phyloP scores from a whole-genome alignment of 2,329 filamentous ascomycete species.

The Penicillium rolfsii region DNA sequence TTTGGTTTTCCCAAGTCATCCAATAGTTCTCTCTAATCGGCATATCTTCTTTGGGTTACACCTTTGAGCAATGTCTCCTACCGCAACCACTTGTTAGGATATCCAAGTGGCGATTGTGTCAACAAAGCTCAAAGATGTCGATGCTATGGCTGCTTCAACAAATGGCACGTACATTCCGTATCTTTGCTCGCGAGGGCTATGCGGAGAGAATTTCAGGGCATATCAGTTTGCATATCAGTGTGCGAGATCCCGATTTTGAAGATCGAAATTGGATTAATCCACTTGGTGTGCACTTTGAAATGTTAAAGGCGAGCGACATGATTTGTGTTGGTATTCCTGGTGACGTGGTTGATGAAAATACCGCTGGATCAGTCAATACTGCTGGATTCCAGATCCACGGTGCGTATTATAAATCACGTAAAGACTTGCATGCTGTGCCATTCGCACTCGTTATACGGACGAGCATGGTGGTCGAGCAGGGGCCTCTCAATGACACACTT shows the following conservation, averaged over 20 bases:
- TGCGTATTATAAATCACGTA: conserved; percentile 59
- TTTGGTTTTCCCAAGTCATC: neutral
- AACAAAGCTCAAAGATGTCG: neutral
- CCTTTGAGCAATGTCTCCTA: neutral
- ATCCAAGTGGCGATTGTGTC: neutral
- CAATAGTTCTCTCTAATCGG: neutral
- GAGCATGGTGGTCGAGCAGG: conserved; percentile 29
- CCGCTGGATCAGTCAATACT: conserved; percentile 42
- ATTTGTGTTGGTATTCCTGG: conserved; percentile 53
- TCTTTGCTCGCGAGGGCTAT: conserved; percentile 67
- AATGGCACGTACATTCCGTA: conserved; percentile 70
- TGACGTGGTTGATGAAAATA: conserved; percentile 48
- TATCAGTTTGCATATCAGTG: conserved; percentile 69
- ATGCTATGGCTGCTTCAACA: conserved; percentile 48
- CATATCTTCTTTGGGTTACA: neutral
- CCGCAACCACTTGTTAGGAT: neutral
- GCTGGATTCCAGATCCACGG: conserved; percentile 54
- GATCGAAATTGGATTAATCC: conserved; percentile 70
- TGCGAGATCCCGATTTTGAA: conserved; percentile 66
- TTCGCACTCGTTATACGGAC: conserved; percentile 51
- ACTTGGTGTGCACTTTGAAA: conserved; percentile 66
- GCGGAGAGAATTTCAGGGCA: conserved; percentile 71
- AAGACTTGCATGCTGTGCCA: conserved; percentile 53
- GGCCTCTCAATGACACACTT: neutral
- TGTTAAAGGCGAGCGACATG: conserved; percentile 50